Evolutionary conservation across 2,329 filamentous ascomycete genomes (phyloP).

Genomic region (Alternaria conjuncta): DNA sequence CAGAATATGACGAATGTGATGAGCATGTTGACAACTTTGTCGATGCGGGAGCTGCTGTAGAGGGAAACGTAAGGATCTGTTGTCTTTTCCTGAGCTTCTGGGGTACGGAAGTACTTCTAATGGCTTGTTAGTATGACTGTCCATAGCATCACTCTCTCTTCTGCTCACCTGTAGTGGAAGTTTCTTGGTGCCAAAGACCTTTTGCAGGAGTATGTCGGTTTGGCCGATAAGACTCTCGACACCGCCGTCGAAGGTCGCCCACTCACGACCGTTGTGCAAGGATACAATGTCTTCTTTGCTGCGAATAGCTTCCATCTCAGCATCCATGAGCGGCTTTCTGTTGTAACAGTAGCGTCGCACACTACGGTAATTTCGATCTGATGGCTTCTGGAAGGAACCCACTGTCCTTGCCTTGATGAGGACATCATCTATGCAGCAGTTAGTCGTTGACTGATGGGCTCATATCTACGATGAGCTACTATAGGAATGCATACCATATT

Average conservation of each 20-base stretch:
- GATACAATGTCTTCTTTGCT: slow-evolving; percentile 53
- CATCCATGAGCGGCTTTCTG: slow-evolving; percentile 44
- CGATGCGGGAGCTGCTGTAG: slow-evolving; percentile 48
- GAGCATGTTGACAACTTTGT: slow-evolving; percentile 50
- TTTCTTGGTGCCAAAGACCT: slow-evolving; percentile 25
- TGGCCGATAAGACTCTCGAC: too few relatives aligned
- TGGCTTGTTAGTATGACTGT: too few relatives aligned
- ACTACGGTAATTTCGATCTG: slow-evolving; percentile 49
- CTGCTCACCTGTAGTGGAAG: slow-evolving; percentile 39
- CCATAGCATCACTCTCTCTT: too few relatives aligned
- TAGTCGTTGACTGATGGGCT: too few relatives aligned
- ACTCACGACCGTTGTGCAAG: slow-evolving; percentile 49
- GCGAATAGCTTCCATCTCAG: too few relatives aligned
- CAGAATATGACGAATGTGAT: slow-evolving; percentile 54
- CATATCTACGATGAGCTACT: too few relatives aligned
- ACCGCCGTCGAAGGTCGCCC: slow-evolving; percentile 50
- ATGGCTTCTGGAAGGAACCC: slow-evolving; percentile 51
- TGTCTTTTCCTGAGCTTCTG: slow-evolving; percentile 48
- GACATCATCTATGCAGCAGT: slow-evolving; percentile 37
- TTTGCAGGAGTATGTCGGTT: too few relatives aligned
- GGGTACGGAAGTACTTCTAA: slow-evolving; percentile 49
- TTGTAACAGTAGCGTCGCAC: slow-evolving; percentile 48
- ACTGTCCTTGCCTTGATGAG: slow-evolving; percentile 50
- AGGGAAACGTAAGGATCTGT: slow-evolving; percentile 41
- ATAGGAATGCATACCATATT: slow-evolving; percentile 48